phyloP scores from a whole-genome alignment of 208 protist species.

The Wallacemonas sp. region DNA sequence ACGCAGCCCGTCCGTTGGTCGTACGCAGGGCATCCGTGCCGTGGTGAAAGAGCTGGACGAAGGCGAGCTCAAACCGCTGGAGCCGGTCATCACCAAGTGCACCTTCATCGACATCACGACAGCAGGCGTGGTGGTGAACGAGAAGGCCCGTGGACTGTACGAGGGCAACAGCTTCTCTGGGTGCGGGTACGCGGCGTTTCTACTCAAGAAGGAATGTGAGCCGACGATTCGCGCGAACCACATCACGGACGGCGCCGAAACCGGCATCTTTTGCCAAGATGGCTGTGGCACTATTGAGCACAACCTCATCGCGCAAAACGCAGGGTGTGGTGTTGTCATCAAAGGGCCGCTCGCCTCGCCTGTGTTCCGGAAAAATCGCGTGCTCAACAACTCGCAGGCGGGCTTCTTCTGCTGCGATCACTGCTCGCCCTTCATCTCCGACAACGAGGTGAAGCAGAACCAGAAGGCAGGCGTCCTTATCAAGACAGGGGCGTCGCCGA shows the following conservation, averaged over 20 bases:
- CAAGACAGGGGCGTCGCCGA: slow-evolving; percentile 66
- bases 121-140: slow-evolving; percentile 68
- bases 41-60: slow-evolving; percentile 4
- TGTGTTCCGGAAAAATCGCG: slow-evolving; percentile 64
- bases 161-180: slow-evolving; percentile 72
- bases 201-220: slow-evolving; percentile 61
- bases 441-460: slow-evolving; percentile 76
- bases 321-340: slow-evolving; percentile 78
- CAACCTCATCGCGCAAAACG: slow-evolving; percentile 79
- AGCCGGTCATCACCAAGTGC: slow-evolving; percentile 73
- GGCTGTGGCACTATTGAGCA: slow-evolving; percentile 63
- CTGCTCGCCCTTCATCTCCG: slow-evolving; percentile 55
- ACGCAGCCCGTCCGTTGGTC: not conserved
- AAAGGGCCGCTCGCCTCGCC: slow-evolving; percentile 49
- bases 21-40: not conserved
- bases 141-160: slow-evolving; percentile 60
- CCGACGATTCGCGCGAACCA: slow-evolving; percentile 58
- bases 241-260: slow-evolving; percentile 68
- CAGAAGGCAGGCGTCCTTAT: slow-evolving; percentile 82
- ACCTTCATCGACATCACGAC: slow-evolving; percentile 72
- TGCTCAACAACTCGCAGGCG: slow-evolving; percentile 69
- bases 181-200: slow-evolving; percentile 80
- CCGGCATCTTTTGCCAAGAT: slow-evolving; percentile 87
- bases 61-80: slow-evolving; percentile 12
- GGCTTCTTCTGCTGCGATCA: slow-evolving; percentile 84